phyloP scores from a whole-genome alignment of 148 eudicot genomes.

The Dianthus caryophyllus region DNA sequence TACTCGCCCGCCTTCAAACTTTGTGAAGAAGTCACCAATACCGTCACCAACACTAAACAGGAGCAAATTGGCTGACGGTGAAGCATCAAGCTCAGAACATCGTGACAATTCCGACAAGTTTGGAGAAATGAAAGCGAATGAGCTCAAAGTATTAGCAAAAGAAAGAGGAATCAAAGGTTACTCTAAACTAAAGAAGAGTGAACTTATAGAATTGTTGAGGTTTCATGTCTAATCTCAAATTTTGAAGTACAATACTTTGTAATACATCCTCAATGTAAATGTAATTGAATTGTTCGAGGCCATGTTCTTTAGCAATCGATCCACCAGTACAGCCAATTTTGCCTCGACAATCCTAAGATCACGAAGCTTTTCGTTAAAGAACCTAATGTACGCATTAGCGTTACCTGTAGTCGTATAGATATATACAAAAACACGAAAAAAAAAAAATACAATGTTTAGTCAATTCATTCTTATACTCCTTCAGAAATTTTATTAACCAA shows the following conservation, averaged over 20 bases:
- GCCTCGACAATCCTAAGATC: background rate
- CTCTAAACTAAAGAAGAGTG: constrained; percentile 59
- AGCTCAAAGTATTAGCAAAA: constrained; percentile 55
- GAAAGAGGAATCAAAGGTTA: constrained; percentile 55
- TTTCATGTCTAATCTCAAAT: background rate
- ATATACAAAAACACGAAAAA: constrained; percentile 1
- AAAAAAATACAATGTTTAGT: background rate
- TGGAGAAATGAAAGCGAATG: constrained; percentile 48
- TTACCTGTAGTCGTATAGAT: background rate
- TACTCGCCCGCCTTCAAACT: constrained; percentile 46
- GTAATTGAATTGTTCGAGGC: too few relatives aligned
- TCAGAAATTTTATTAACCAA: background rate
- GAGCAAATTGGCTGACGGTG: constrained; percentile 16
- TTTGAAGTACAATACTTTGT: too few relatives aligned
- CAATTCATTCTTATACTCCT: background rate
- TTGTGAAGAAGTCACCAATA: constrained; percentile 59
- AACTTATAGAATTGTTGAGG: constrained; percentile 41
- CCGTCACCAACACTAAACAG: constrained; percentile 21
- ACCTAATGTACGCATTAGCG: background rate
- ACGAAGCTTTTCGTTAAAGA: background rate
- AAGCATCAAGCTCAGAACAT: constrained; percentile 8
- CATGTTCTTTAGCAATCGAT: background rate
- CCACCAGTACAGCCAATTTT: background rate
- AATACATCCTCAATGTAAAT: too few relatives aligned
- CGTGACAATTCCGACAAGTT: constrained; percentile 12